phyloP scores from a whole-genome alignment of 805 yeast species.

The Saturnispora mendoncae region DNA sequence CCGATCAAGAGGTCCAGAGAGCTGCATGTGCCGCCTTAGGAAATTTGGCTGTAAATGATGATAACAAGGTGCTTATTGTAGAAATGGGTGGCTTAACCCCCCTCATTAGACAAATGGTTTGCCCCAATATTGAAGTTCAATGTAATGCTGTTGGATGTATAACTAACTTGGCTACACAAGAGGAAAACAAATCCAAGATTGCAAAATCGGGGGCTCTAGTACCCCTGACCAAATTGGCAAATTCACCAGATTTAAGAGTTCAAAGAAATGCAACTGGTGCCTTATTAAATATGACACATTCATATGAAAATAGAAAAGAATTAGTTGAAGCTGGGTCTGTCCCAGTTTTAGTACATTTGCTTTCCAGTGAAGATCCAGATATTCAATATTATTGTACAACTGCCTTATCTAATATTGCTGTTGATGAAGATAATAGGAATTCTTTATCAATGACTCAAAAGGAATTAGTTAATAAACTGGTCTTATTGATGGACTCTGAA shows the following conservation, averaged over 20 bases:
- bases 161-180: constrained; percentile 96
- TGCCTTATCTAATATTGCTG: constrained; percentile 93
- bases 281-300: constrained; percentile 93
- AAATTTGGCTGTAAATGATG: constrained; percentile 94
- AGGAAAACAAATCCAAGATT: constrained; percentile 90
- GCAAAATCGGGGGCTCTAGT: constrained; percentile 94
- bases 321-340: constrained; percentile 97
- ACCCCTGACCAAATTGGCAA: constrained; percentile 90
- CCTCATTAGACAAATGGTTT: constrained; percentile 93
- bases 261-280: constrained; percentile 99
- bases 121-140: constrained; percentile 94
- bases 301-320: constrained; percentile 92
- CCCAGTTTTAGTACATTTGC: constrained; percentile 83
- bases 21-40: constrained; percentile 99
- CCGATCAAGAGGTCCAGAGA: constrained; percentile 91
- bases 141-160: constrained; percentile 99
- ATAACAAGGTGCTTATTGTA: constrained; percentile 84
- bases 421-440: constrained; percentile 84
- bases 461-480: constrained; percentile 77
- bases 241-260: constrained; percentile 88
- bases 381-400: constrained; percentile 98
- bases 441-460: constrained; percentile 89
- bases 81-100: constrained; percentile 99
- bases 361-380: constrained; percentile 85
- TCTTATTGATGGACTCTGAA: constrained; percentile 84